A percentile compares a stretch with the other conserved stretches of the same genome.
Conservation (phyloP, 2,329 filamentous ascomycete genomes). For the Aschersonia sp. region DNA sequence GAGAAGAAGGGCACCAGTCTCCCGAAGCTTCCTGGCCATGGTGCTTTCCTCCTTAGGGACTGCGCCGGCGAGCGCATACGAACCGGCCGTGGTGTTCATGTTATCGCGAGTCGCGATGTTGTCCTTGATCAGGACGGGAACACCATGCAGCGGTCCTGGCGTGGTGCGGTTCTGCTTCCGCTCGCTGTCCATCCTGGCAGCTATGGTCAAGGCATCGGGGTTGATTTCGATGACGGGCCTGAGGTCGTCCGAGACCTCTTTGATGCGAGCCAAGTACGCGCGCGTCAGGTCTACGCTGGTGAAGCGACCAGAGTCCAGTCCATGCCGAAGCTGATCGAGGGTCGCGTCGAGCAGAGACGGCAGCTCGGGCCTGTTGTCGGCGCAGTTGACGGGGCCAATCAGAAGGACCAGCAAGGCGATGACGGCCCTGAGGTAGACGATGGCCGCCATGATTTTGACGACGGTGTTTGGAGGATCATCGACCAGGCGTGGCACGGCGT, state of each 20-base stretch:
- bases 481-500: too few species aligned
- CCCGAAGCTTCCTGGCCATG: conserved; percentile 42
- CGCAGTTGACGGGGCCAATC: too few species aligned
- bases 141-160: conserved; percentile 40
- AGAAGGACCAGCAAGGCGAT: too few species aligned
- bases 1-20: conserved; percentile 47
- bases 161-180: conserved; percentile 5
- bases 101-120: conserved; percentile 48
- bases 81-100: conserved; percentile 51
- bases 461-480: too few species aligned
- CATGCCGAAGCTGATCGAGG: conserved; percentile 8
- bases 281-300: conserved; percentile 22
- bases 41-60: conserved; percentile 40
- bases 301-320: conserved; percentile 12
- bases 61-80: conserved; percentile 45
- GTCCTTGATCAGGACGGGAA: conserved; percentile 53
- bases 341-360: conserved; percentile 9
- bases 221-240: conserved; percentile 21
- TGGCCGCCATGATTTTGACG: too few species aligned
- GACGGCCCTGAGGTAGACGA: too few species aligned
- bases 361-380: background rate
- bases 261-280: conserved; percentile 13
- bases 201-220: conserved; percentile 22
- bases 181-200: conserved; percentile 17
- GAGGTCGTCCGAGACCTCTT: conserved; percentile 11